Conservation (phyloP, 2,329 filamentous ascomycete genomes). For the Aspergillus hortae region DNA sequence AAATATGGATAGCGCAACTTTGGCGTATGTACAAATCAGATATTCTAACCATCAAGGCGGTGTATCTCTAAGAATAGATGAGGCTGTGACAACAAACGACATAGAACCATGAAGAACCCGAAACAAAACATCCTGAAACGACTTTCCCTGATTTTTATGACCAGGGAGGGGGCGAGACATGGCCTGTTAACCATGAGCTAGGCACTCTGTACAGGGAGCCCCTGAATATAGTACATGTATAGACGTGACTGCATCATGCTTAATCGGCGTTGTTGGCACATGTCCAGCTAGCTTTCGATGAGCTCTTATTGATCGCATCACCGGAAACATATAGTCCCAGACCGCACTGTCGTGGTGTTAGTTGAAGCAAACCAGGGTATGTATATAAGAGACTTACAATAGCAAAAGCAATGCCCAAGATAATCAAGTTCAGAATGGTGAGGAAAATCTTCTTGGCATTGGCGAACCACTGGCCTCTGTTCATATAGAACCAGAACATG, state of each 20-base stretch:
- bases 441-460: conserved; percentile 42
- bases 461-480: conserved; percentile 39
- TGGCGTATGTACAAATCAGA: too few relatives aligned
- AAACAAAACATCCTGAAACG: not conserved
- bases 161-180: not conserved
- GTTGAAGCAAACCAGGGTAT: not conserved
- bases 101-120: not conserved
- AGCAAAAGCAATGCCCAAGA: conserved; percentile 32
- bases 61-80: too few relatives aligned
- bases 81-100: too few relatives aligned
- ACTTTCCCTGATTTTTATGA: not conserved
- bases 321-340: conserved; percentile 41
- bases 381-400: conserved; percentile 21
- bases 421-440: conserved; percentile 41
- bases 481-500: conserved; percentile 48
- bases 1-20: too few relatives aligned
- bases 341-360: conserved; percentile 29
- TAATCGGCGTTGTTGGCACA: conserved; percentile 33
- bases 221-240: too few relatives aligned
- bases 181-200: not conserved
- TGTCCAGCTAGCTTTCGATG: conserved; percentile 34
- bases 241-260: not conserved
- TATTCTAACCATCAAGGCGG: too few relatives aligned
- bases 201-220: too few relatives aligned
- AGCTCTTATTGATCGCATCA: conserved; percentile 33